Evolutionary conservation across 192 early-diverging fungal genomes (phyloP).

Genomic region (Dissophora ornata): DNA sequence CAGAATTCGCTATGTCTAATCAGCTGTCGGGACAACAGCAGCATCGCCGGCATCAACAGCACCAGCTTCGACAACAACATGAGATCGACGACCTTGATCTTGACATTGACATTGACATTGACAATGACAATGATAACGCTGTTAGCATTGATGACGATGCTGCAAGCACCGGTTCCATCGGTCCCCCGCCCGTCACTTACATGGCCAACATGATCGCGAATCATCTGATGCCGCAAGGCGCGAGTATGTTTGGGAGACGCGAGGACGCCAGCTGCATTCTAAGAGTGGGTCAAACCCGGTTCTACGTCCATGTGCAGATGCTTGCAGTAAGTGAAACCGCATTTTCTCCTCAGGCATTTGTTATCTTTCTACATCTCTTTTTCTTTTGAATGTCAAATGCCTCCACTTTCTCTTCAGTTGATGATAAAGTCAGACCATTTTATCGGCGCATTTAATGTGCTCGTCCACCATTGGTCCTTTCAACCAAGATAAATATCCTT

Average conservation of each 20-base stretch:
- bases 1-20: no score
- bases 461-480: no score
- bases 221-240: constrained; percentile 9
- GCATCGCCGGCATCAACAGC: no score
- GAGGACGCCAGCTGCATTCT: constrained; percentile 28
- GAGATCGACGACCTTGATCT: background rate
- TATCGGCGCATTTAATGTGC: background rate
- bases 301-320: constrained; percentile 34
- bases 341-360: no score
- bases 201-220: constrained; percentile 30
- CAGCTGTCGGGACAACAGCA: no score
- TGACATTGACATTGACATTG: background rate
- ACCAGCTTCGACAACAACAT: no score
- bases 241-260: constrained; percentile 13
- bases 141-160: background rate
- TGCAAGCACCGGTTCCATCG: background rate
- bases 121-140: background rate
- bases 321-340: constrained; percentile 18
- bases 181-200: constrained; percentile 17
- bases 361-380: background rate
- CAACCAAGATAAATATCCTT: no score
- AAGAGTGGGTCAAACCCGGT: constrained; percentile 9
- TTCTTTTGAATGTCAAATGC: no score
- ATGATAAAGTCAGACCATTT: no score
- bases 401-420: background rate